Base-by-base conservation (phyloP, 192 early-diverging fungal species). In the Backusella liffmaniae region DNA sequence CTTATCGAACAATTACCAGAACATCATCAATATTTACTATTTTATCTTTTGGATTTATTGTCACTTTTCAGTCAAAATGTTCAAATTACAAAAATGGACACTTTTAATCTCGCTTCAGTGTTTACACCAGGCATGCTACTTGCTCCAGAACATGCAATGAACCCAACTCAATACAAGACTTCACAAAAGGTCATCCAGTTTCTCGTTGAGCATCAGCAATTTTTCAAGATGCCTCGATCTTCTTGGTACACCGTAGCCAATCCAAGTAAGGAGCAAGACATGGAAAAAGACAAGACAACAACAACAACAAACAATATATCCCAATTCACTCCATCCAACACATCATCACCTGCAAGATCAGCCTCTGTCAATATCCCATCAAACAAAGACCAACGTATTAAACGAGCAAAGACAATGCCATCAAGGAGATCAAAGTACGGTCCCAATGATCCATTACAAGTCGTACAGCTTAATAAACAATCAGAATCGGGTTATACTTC, bases 181-280 rank as follows among this genome's bases (percentile, higher is more conserved):
- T 91, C 91, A 18, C 89, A 92, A 74, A 83, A 86, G 16, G 91
- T 94, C 29, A 62, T 94, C 0, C 91, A 91, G 74, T 94, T 94
- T 66, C 76, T 94, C 1, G 92, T 94, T 49, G 84, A 88, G 56
- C 73, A 84, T 70, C 87, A 88, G 74, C 82, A 80, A 32, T 83
- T 72, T 5, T 89, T 88, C 41, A 76, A 73, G 16, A 78, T 80
- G 68, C 79, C 78, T 32, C 42, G 41, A 66, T 72, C 76, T 12
- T 56, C 73, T 30, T 23, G 73, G 35, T 32, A 72, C 42, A 44
- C 42, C 16, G 36, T 41, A 9, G 68, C 68, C 10, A 70, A 41
- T 35, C 13, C 36, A 35, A 62, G 1, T n/a, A 32, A 56, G 53
- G 56, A 62, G 29, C 26, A 23, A 29, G 56, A 9, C 8, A 62